Evolutionary conservation across 164 flowering plant species (phyloP), one percentile per base, ranked within the genome.

Genomic region (Cinnamomum micranthum): DNA sequence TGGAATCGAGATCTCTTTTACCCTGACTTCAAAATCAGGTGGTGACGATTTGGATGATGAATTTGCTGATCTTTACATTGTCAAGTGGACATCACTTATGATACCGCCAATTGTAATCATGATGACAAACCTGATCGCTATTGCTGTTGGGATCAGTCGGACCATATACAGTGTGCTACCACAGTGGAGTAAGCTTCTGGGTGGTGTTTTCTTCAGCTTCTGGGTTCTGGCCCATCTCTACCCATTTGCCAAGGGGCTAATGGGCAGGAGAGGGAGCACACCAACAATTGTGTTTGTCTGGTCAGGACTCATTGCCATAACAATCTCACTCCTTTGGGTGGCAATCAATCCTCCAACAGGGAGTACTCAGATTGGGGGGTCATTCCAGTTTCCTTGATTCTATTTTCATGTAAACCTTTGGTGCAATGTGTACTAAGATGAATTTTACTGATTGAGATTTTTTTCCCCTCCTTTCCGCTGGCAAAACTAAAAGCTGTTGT

Each of bases 211-310:
- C 81, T 91, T 91, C 71, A 88, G 92, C 79, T 87, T 90, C 59
- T 91, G 96, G 96, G 96, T 91, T 50, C 75, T 91, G 81, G 88
- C 87, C 22, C 96, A 91, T 82, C 71, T 88, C 67, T 91, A 90
- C 70, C 96, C 96, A 2, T 91, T 91, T 23, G 96, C 96, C 12
- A 91, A 91, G 68, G 96, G 96, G 14, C 75, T 91, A 78, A 90
- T 91, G 92, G 93, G 96, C 0, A 82, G 91, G 76, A 78, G 90
- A 76, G 84, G 90, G 22, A 91, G 87, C 82, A 86, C 92, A 0
- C 96, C 93, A 0, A 90, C 96, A 0, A 87, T 89, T 23, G 93
- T 89, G 19, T 87, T 86, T 64, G 92, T 91, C 2, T 89, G 95
- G 95, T 82, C 95, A 0, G 93, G 93, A 14, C 87, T 91, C 50